Evolutionary conservation across 2,329 filamentous ascomycete species (phyloP), one percentile per base, ranked within the genome.

Genomic region (Teratosphaeria nubilosa): DNA sequence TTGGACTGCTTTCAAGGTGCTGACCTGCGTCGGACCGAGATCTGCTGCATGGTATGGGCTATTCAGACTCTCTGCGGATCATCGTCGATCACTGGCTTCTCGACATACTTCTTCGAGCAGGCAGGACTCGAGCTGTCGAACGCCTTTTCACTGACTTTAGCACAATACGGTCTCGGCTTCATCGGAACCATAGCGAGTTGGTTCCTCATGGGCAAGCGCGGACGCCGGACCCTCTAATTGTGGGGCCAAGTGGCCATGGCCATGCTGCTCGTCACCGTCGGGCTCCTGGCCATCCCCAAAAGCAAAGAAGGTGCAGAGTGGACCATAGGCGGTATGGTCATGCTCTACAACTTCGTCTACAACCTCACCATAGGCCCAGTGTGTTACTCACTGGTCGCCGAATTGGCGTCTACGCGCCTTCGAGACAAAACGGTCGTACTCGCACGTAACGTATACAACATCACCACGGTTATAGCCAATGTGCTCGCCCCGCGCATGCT

Each of bases 1-100:
- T 61, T 62, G 14, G 78, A 83, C 65, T 80, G 78, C 65, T 83
- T 84, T 72, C 75, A 71, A 37, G 78, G 78, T 5, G 64, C 76
- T 31, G 77, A 84, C 63, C 70, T 78, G 59, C 72, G 75, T 1
- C 72, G 75, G 1, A 77, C 75, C 3, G 74, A 76, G 58, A 74
- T 77, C 25, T 70, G 69, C 14, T 73, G 67, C 61, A 64, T 70
- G 34, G 65, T 66, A 22, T 76, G 71, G 70, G 60, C 68, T 3
- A 66, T 68, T 2, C 74, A 76, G 62, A 66, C 61, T 16, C 60
- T 74, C 0, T 70, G 67, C 51, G 66, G 65, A 1, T 69, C 70
- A 1, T 62, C 63, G 0, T 62, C 65, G 2, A 60, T 75, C 30
- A 70, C 70, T 60, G 69, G 72, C 55, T 69, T 70, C 30, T 69